phyloP scores from a whole-genome alignment of 805 yeast genomes.

The Candida insectalens region DNA sequence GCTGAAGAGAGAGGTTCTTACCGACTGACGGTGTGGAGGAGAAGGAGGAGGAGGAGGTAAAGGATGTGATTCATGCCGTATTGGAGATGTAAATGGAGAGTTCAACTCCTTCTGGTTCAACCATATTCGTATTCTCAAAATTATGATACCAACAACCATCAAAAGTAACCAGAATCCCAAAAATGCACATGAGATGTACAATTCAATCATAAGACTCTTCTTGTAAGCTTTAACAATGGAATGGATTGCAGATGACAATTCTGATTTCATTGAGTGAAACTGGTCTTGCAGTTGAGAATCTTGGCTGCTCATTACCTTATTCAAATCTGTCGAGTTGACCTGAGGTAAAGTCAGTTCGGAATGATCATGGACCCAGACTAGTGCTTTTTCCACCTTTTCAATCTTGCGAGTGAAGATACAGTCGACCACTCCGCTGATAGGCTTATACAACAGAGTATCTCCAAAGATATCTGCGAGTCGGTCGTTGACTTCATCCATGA shows the following conservation, averaged over 20 bases:
- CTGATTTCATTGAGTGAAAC: constrained; percentile 6
- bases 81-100: neutral
- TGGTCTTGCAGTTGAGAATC: constrained; percentile 5
- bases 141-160: constrained; percentile 14
- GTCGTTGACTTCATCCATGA: constrained; percentile 48
- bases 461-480: constrained; percentile 55
- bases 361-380: constrained; percentile 68
- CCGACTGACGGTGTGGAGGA: too few relatives aligned
- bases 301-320: neutral
- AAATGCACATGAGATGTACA: constrained; percentile 34
- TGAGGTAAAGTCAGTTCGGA: constrained; percentile 51
- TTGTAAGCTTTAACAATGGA: constrained; percentile 25
- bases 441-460: constrained; percentile 53
- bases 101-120: too few relatives aligned
- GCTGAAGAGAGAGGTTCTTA: neutral
- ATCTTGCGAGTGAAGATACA: constrained; percentile 77
- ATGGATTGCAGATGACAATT: constrained; percentile 13
- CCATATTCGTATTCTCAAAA: too few relatives aligned
- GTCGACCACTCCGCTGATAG: constrained; percentile 58
- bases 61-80: too few relatives aligned
- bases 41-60: too few relatives aligned
- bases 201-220: constrained; percentile 32
- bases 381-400: constrained; percentile 52
- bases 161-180: constrained; percentile 41
- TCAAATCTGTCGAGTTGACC: constrained; percentile 17